Percentiles rank a stretch among this genome's conserved stretches.
Evolutionary conservation across 108 stramenopile species (phyloP).

Genomic region (Pseudonitzschia multistriata): DNA sequence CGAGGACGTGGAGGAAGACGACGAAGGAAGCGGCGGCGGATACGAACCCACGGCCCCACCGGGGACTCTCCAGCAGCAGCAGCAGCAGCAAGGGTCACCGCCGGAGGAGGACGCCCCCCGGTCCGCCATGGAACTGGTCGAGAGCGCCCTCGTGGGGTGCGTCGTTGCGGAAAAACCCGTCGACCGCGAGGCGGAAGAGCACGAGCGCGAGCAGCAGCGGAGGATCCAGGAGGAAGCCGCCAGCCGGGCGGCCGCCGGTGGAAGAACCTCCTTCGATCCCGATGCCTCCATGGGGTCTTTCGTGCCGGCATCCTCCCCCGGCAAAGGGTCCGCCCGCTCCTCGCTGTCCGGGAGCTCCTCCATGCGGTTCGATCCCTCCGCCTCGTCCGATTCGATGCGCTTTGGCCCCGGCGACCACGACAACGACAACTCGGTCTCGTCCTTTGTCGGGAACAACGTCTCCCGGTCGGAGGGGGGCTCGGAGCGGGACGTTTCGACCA

Average conservation of each 20-base stretch:
- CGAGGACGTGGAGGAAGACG: background rate
- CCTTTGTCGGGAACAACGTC: too few species aligned
- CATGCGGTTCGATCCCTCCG: background rate
- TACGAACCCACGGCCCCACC: background rate
- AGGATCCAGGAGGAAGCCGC: background rate
- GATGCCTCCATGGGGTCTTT: too few species aligned
- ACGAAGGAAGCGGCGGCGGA: background rate
- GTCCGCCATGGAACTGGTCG: background rate
- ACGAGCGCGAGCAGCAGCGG: background rate
- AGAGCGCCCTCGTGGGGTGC: background rate
- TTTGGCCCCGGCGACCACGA: background rate
- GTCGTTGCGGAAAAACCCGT: background rate
- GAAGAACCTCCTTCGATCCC: background rate
- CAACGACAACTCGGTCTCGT: background rate
- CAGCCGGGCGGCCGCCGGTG: background rate
- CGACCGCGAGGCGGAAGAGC: background rate
- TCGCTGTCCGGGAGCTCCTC: too few species aligned
- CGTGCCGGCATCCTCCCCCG: too few species aligned
- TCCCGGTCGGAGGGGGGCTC: too few species aligned
- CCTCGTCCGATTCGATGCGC: background rate
- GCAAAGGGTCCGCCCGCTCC: background rate
- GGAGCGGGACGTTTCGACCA: too few species aligned
- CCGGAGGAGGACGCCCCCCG: background rate
- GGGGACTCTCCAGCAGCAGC: background rate
- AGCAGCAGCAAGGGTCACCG: background rate